Percentiles rank a stretch among this genome's conserved stretches.
These are phyloP conservation scores for Geosiphon pyriformis DNA, from an alignment of 192 early-diverging fungal species.

Conservation along the genomic window DNA sequence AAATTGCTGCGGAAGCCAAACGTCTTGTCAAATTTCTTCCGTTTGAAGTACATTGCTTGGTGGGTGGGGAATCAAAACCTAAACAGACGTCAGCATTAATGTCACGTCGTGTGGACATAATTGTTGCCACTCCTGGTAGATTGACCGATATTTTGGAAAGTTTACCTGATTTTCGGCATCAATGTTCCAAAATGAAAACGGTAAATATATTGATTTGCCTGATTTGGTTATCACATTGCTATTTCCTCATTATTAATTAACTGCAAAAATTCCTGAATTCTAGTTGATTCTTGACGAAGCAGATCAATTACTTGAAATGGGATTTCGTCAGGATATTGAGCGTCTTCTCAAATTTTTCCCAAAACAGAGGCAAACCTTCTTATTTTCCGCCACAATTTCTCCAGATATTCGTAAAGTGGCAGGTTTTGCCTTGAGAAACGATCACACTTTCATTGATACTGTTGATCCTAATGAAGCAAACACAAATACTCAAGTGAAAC, in stretches of 20 bases:
- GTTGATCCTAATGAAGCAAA: conserved; percentile 80
- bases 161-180: conserved; percentile 44
- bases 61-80: conserved; percentile 70
- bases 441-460: conserved; percentile 72
- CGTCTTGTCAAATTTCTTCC: conserved; percentile 54
- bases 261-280: neutral
- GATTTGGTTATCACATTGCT: neutral
- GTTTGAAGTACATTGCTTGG: conserved; percentile 64
- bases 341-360: conserved; percentile 60
- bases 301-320: conserved; percentile 92
- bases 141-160: conserved; percentile 67
- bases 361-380: conserved; percentile 72
- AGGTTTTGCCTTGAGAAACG: conserved; percentile 51
- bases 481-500: conserved; percentile 75
- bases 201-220: conserved; percentile 1
- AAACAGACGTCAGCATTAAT: conserved; percentile 46
- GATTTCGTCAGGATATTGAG: conserved; percentile 83
- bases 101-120: conserved; percentile 64
- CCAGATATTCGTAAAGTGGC: conserved; percentile 64
- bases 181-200: conserved; percentile 46
- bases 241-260: neutral
- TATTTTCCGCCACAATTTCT: conserved; percentile 92
- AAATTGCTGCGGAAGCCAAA: conserved; percentile 72
- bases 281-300: conserved; percentile 91
- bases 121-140: conserved; percentile 95